Percentiles rank a stretch among this genome's conserved stretches.
Evolutionary conservation across 23 red algal species (phyloP).

Genomic region (Chondrus crispus): DNA sequence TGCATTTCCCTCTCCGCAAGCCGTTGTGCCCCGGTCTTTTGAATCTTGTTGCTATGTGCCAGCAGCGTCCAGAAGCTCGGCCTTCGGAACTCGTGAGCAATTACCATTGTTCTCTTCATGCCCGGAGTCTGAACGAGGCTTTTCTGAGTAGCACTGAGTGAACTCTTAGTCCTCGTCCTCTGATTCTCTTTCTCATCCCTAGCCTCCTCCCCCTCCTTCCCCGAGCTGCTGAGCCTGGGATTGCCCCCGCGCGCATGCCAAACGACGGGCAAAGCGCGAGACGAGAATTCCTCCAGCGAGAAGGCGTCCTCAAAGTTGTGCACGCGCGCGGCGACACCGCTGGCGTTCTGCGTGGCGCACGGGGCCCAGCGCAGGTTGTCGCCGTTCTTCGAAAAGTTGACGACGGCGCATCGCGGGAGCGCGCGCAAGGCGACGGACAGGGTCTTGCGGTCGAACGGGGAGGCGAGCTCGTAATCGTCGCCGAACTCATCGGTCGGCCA

Average conservation of each 20-base stretch:
- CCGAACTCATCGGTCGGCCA: not conserved
- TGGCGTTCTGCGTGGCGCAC: slow-evolving; percentile 32
- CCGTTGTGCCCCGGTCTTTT: too few species aligned
- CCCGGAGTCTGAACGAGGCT: not conserved
- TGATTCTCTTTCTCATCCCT: not conserved
- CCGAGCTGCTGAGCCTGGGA: not conserved
- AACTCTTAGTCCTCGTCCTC: not conserved
- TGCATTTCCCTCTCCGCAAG: not conserved
- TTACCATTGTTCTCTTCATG: not conserved
- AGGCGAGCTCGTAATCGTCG: not conserved
- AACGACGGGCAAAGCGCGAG: slow-evolving; percentile 10
- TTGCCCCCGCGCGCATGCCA: not conserved
- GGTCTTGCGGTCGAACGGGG: not conserved
- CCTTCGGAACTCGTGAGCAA: not conserved
- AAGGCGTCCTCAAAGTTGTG: slow-evolving; percentile 67
- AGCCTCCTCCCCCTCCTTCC: not conserved
- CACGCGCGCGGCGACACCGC: slow-evolving; percentile 45
- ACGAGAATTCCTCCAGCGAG: slow-evolving; percentile 59
- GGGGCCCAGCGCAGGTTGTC: slow-evolving; percentile 22
- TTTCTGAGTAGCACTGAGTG: not conserved
- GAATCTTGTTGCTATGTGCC: not conserved
- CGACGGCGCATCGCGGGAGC: slow-evolving; percentile 54
- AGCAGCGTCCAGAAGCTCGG: not conserved
- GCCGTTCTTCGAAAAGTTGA: slow-evolving; percentile 48
- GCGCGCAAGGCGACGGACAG: not conserved